Evolutionary conservation across 148 eudicot species (phyloP).

Genomic region (Diospyros kaki): DNA sequence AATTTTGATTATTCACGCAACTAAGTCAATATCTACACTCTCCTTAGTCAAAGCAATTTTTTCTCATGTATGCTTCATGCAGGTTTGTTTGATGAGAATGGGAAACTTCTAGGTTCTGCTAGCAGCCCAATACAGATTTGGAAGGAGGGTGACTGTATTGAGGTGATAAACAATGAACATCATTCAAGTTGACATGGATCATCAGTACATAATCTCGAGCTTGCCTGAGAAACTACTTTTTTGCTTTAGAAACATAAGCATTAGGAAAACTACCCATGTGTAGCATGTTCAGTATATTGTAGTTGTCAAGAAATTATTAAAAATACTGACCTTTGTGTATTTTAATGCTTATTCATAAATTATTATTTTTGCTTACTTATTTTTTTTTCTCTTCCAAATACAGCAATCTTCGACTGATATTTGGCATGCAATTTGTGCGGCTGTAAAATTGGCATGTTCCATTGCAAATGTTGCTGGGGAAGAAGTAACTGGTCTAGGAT

Average conservation of each 20-base stretch:
- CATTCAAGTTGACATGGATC: neutral
- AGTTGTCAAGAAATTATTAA: neutral
- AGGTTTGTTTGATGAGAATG: constrained; percentile 83
- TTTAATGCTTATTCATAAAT: neutral
- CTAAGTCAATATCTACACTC: neutral
- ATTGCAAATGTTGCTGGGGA: constrained; percentile 69
- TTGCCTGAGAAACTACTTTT: neutral
- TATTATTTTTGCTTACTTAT: neutral
- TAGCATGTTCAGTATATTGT: neutral
- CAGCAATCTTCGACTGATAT: constrained; percentile 99
- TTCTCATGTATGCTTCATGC: constrained; percentile 18
- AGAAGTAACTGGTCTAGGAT: constrained; percentile 85
- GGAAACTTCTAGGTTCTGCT: constrained; percentile 79
- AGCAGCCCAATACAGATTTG: constrained; percentile 97
- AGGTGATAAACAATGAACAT: constrained; percentile 42
- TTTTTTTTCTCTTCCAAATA: constrained; percentile 14
- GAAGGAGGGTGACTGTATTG: constrained; percentile 93
- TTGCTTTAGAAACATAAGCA: neutral
- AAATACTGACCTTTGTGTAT: neutral
- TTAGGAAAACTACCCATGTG: neutral
- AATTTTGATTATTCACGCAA: neutral
- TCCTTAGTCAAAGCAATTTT: neutral
- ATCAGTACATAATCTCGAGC: neutral
- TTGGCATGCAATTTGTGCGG: constrained; percentile 95
- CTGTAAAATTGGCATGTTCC: constrained; percentile 84